Percentiles rank a stretch among this genome's conserved stretches.
phyloP scores from a whole-genome alignment of 1,284 basidiomycete genomes.

The Malassezia japonica region DNA sequence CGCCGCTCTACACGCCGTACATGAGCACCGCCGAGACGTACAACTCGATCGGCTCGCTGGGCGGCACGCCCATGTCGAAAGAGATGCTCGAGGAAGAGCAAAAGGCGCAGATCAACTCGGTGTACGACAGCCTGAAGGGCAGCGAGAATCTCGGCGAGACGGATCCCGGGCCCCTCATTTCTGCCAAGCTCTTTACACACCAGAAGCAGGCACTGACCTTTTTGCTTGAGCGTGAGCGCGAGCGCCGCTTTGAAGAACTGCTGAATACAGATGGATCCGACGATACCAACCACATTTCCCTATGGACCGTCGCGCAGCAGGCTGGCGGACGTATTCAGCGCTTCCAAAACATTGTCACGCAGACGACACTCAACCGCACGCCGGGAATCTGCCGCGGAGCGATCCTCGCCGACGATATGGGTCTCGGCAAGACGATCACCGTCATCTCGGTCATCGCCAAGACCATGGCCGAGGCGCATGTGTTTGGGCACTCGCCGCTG shows the following conservation, averaged over 20 bases:
- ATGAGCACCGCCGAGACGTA: background rate
- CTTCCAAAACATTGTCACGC: constrained; percentile 65
- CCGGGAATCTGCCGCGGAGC: constrained; percentile 68
- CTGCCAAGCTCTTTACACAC: constrained; percentile 85
- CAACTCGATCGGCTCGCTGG: background rate
- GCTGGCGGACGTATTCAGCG: constrained; percentile 54
- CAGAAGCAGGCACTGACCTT: constrained; percentile 97
- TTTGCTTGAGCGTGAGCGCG: constrained; percentile 73
- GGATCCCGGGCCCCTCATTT: constrained; percentile 66
- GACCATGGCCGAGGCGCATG: constrained; percentile 63
- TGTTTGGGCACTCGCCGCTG: constrained; percentile 55
- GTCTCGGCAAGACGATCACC: constrained; percentile 93
- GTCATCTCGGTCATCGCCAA: constrained; percentile 79
- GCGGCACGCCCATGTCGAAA: background rate
- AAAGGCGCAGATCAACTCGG: constrained; percentile 80
- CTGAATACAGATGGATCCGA: constrained; percentile 15
- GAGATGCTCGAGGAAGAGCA: constrained; percentile 64
- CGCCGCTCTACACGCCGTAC: background rate
- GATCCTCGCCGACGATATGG: constrained; percentile 68
- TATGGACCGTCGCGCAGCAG: constrained; percentile 64
- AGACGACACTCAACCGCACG: constrained; percentile 60
- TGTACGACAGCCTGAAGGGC: constrained; percentile 76
- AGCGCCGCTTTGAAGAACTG: constrained; percentile 26
- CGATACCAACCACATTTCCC: constrained; percentile 52
- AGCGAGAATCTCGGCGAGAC: constrained; percentile 78